A percentile compares a stretch with the other conserved stretches of the same genome.
Conservation (phyloP, 2,329 filamentous ascomycete genomes). For the Clonostachys rhizophaga region DNA sequence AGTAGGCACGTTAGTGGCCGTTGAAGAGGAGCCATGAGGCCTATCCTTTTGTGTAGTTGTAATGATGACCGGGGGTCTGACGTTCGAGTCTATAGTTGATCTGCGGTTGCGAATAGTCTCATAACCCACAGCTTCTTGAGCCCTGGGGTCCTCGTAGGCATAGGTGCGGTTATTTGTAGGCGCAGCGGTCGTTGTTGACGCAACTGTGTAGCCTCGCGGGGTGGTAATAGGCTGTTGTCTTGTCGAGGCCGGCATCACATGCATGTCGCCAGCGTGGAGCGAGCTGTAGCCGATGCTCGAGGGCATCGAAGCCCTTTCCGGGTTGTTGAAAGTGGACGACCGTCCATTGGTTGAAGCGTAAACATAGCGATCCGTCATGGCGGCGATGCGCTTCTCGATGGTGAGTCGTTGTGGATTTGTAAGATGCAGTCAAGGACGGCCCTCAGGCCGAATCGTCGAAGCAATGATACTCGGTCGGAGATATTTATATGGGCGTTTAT, state of each 20-base stretch:
- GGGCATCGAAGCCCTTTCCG: conserved; percentile 50
- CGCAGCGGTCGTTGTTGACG: conserved; percentile 23
- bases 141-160: conserved; percentile 46
- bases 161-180: conserved; percentile 47
- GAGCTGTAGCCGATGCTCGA: conserved; percentile 43
- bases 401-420: too few species aligned
- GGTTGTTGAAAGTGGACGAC: conserved; percentile 38
- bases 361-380: conserved; percentile 42
- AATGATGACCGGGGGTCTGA: conserved; percentile 50
- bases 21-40: conserved; percentile 25
- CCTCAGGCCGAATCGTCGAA: too few species aligned
- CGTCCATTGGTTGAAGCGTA: conserved; percentile 32
- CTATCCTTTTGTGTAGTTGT: conserved; percentile 44
- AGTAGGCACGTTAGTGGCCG: conserved; percentile 11
- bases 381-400: conserved; percentile 6
- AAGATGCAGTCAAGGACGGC: too few species aligned
- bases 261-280: conserved; percentile 47
- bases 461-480: too few species aligned
- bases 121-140: conserved; percentile 38
- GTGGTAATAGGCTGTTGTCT: conserved; percentile 18
- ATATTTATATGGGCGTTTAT: too few species aligned
- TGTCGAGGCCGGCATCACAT: conserved; percentile 39
- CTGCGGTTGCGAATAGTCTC: conserved; percentile 44
- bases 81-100: conserved; percentile 44
- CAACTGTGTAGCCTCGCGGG: conserved; percentile 23